A percentile compares a stretch with the other conserved stretches of the same genome.
These are phyloP conservation scores for Tetracladium marchalianum DNA, from an alignment of 495 filamentous ascomycete species.

Conservation along the genomic window DNA sequence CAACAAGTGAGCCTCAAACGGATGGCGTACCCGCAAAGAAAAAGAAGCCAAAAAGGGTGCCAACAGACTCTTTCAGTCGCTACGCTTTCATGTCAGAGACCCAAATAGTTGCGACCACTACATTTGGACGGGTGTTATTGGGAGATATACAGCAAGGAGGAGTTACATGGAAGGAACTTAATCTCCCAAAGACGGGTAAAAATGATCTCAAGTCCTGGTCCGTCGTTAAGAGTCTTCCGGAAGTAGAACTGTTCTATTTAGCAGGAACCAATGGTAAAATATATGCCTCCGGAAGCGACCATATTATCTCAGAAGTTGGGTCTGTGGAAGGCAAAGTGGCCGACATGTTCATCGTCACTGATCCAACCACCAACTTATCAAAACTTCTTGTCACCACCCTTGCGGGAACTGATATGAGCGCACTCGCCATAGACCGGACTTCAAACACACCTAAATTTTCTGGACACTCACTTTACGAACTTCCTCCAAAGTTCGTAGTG, in stretches of 20 bases:
- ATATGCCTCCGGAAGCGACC: conserved; percentile 31
- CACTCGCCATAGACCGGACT: conserved; percentile 14
- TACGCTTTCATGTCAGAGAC: conserved; percentile 55
- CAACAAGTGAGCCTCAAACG: neutral
- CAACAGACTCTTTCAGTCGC: conserved; percentile 43
- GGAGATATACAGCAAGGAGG: conserved; percentile 24
- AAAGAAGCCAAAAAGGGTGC: conserved; percentile 16
- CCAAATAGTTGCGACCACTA: conserved; percentile 48
- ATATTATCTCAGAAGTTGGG: conserved; percentile 12
- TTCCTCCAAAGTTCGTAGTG: conserved; percentile 13
- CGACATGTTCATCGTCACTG: conserved; percentile 13
- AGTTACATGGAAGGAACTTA: conserved; percentile 29
- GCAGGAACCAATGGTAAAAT: conserved; percentile 43
- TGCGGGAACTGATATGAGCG: conserved; percentile 10
- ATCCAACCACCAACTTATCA: conserved; percentile 1
- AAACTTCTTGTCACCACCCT: conserved; percentile 16
- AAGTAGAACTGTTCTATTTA: conserved; percentile 32
- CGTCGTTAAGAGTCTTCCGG: conserved; percentile 26
- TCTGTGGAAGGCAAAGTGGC: conserved; percentile 37
- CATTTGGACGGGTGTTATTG: conserved; percentile 48
- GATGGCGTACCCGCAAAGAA: neutral
- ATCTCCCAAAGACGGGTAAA: conserved; percentile 20
- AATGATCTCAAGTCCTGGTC: conserved; percentile 33
- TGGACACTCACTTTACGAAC: neutral
- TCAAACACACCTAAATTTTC: neutral